These are phyloP conservation scores for Paulownia fortunei DNA, from an alignment of 257 asterid species.

Conservation along the genomic window DNA sequence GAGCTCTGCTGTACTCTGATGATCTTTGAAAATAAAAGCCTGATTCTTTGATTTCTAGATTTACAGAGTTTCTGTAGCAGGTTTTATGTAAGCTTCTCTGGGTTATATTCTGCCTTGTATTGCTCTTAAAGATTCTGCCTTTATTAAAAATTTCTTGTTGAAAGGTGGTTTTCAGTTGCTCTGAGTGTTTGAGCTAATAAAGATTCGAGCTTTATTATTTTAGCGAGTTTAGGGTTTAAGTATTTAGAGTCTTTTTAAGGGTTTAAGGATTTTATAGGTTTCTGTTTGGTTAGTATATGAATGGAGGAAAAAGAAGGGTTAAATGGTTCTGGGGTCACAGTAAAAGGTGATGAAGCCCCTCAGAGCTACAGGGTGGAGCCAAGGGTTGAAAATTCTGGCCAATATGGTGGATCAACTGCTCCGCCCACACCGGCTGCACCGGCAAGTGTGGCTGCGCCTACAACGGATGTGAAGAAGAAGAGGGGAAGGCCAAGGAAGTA, in stretches of 20 bases:
- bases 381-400: conserved; percentile 51
- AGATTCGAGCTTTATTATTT: conserved; percentile 38
- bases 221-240: conserved; percentile 36
- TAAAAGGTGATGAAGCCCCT: conserved; percentile 65
- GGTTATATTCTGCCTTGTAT: conserved; percentile 23
- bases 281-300: conserved; percentile 47
- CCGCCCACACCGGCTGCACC: conserved; percentile 45
- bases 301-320: conserved; percentile 83
- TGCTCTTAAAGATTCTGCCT: conserved; percentile 28
- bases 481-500: conserved; percentile 95
- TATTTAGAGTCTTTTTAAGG: conserved; percentile 34
- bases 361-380: conserved; percentile 66
- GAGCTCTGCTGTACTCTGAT: conserved; percentile 45
- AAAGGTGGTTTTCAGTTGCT: conserved; percentile 31
- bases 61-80: conserved; percentile 43
- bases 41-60: conserved; percentile 40
- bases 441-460: conserved; percentile 33
- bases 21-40: conserved; percentile 50
- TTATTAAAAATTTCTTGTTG: conserved; percentile 29
- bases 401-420: conserved; percentile 56
- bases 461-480: conserved; percentile 66
- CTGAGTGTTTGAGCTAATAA: conserved; percentile 33
- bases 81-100: conserved; percentile 31
- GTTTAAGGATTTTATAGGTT: conserved; percentile 35
- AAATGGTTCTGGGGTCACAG: conserved; percentile 55